Conservation (phyloP, 352 stramenopile genomes). For the Phytophthora agathidicida region DNA sequence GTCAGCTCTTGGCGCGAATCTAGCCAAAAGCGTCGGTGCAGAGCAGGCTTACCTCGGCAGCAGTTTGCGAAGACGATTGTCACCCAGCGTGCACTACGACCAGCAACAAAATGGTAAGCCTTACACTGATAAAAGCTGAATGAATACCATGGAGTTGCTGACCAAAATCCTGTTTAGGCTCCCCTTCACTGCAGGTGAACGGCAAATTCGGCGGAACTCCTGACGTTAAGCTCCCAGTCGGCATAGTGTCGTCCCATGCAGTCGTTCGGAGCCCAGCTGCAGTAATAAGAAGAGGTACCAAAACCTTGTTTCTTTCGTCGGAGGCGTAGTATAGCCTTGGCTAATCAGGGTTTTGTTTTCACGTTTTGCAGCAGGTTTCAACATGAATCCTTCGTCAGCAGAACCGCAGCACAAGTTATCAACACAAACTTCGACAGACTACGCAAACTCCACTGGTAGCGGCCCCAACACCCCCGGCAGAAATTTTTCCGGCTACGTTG, state of each 20-base stretch:
- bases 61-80: conserved; percentile 47
- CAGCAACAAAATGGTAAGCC: conserved; percentile 42
- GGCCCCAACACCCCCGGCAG: conserved; percentile 1
- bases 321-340: too few species aligned
- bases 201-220: conserved; percentile 10
- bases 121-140: neutral
- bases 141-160: neutral
- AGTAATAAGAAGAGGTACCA: conserved; percentile 38
- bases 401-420: conserved; percentile 20
- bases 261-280: conserved; percentile 42
- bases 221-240: conserved; percentile 35
- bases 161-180: conserved; percentile 6
- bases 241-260: conserved; percentile 54
- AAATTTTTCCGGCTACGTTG: conserved; percentile 52
- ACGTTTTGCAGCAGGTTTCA: conserved; percentile 23
- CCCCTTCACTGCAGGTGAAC: conserved; percentile 23
- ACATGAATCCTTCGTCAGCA: conserved; percentile 49
- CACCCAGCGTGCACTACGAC: conserved; percentile 68
- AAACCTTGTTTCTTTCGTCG: neutral
- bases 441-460: conserved; percentile 1
- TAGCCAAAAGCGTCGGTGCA: conserved; percentile 12
- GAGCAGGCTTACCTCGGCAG: conserved; percentile 47
- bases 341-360: neutral
- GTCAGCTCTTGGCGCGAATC: conserved; percentile 41
- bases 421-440: neutral